Base-by-base conservation (phyloP, 2,329 filamentous ascomycete species). In the Exophiala bonariae region DNA sequence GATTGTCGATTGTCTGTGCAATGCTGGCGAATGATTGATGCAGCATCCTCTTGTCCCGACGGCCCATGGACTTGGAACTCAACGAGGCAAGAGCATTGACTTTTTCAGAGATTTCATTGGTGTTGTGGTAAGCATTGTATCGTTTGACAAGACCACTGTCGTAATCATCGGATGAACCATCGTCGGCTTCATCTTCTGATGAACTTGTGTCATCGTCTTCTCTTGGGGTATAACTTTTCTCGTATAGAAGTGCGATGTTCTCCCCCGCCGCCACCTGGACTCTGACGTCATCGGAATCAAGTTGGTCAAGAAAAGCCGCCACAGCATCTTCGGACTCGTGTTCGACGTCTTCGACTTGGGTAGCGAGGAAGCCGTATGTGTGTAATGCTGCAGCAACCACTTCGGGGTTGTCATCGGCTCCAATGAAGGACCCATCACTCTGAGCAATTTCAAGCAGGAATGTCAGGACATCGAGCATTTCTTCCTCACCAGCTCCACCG, bases 271-370 rank as follows among this genome's bases (percentile, higher is more conserved):
- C 82, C 36, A 89, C 82, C 61, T 93, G 88, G 1, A 95, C 87
- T 7, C 79, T 73, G 1, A 82, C 73, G 49, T 89, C 83, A 23
- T 76, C 76, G 63, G 86, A 89, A 50, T 91, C 83, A 14, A 96
- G 83, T 66, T 95, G 90, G 38, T 95, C 89, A 33, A 88, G 83
- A 58, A 96, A 89, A 2, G 85, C 83, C 43, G 93, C 86, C 59
- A 93, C 79, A 13, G 87, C 85, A 20, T 81, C 71, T 54, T 89
- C 83, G 23, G 85, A 88, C 50, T 83, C 77, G 13, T 80, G 78
- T 57, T 87, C 82, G 34, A 90, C 75, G 59, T 92, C 87, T 3
- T 90, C 85, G 5, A 92, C 72, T 50, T 87, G 81, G 3, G 86
- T 90, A 4, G 86, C 87, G 4, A 95, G 78, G 55, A 92, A 86